A percentile compares a stretch with the other conserved stretches of the same genome.
Conservation (phyloP, 31 red algal genomes). For the Endocladia muricata region DNA sequence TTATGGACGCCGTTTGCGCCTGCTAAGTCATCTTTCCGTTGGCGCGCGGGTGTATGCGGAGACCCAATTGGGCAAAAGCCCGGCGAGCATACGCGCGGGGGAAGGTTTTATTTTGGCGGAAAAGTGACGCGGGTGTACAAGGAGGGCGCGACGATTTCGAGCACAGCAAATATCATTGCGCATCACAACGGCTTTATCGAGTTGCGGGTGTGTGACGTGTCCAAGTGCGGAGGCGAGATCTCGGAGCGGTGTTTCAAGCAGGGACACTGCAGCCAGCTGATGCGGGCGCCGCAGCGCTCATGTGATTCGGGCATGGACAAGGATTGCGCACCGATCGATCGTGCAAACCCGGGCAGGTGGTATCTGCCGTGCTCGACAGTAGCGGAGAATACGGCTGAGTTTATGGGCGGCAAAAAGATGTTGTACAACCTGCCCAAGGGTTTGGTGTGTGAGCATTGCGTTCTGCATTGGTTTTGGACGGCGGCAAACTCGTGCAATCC, state of each 20-base stretch:
- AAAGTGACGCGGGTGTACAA: neutral
- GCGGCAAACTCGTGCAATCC: conserved; percentile 24
- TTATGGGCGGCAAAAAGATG: conserved; percentile 8
- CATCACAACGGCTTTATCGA: conserved; percentile 28
- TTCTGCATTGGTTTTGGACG: conserved; percentile 20
- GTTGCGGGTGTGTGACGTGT: conserved; percentile 25
- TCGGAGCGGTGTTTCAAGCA: neutral
- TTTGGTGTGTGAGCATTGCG: conserved; percentile 5
- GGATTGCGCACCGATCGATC: conserved; percentile 18
- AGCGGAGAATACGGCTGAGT: neutral
- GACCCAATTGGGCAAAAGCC: neutral
- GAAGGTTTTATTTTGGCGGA: neutral
- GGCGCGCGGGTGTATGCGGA: conserved; percentile 4
- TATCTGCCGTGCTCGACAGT: neutral
- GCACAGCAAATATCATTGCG: neutral
- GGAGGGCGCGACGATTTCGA: neutral
- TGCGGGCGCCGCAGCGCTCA: neutral
- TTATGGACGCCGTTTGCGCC: conserved; percentile 4
- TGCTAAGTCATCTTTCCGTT: neutral
- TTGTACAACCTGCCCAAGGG: conserved; percentile 3
- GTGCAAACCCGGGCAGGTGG: conserved; percentile 14
- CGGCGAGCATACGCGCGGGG: neutral
- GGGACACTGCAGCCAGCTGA: conserved; percentile 14
- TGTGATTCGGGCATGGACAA: neutral
- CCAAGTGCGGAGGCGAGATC: conserved; percentile 8